Evolutionary conservation across 192 early-diverging fungal species (phyloP).

Genomic region (Backusella sp.): DNA sequence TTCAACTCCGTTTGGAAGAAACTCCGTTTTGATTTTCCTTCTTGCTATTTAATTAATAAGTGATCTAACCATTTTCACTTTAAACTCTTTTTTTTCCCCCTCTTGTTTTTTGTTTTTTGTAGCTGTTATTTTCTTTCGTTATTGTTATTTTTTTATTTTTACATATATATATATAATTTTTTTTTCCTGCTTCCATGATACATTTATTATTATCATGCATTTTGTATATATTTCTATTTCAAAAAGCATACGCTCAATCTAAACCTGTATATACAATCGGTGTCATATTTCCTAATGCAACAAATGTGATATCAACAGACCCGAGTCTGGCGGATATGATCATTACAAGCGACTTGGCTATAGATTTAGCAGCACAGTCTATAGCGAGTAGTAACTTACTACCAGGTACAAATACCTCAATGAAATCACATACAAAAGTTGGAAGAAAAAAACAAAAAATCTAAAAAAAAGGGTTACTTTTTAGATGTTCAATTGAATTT

Average conservation of each 20-base stretch:
- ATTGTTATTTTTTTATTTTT: not conserved
- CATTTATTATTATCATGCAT: not conserved
- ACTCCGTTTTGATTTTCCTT: not conserved
- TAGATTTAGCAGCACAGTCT: constrained; percentile 4
- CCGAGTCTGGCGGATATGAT: constrained; percentile 24
- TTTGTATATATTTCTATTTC: constrained; percentile 5
- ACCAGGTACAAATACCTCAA: constrained; percentile 15
- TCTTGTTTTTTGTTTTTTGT: not conserved
- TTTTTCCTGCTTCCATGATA: not conserved
- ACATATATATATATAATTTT: not conserved
- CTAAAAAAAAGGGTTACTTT: not conserved
- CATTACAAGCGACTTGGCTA: constrained; percentile 19
- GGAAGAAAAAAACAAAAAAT: not conserved
- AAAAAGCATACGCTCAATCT: not conserved
- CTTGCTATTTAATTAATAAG: constrained; percentile 2
- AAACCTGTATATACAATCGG: constrained; percentile 22
- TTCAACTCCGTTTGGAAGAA: constrained; percentile 7
- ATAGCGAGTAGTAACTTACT: constrained; percentile 3
- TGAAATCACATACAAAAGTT: not conserved
- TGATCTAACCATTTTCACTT: constrained; percentile 5
- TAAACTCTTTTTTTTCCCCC: not conserved
- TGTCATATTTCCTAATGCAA: constrained; percentile 14
- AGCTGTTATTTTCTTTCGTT: not conserved
- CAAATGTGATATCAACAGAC: not conserved
- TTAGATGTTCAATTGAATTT: constrained; percentile 23